Evolutionary conservation across 805 yeast species (phyloP), one percentile per base, ranked within the genome.

Genomic region (Barnettozyma botsteinii): DNA sequence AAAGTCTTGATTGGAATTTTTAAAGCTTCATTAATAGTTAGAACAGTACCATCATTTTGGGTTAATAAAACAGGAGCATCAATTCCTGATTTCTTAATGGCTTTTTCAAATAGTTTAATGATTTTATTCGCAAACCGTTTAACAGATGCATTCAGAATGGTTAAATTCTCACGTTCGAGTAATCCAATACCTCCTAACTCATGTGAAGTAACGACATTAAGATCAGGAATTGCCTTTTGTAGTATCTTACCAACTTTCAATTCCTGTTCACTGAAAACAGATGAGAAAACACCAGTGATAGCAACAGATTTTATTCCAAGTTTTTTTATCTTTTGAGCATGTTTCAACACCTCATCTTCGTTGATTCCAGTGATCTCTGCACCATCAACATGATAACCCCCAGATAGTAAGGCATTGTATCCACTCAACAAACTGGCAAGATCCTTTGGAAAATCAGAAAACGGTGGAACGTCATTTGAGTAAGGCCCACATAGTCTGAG

Each of bases 1-100:
- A 71, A 70, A 0, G 76, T 70, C 37, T 66, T 55, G 33, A 71
- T 70, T 12, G 76, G 76, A 3, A 62, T 55, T 11, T 49, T 48
- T 28, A 63, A 41, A 0, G 74, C 75, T 34, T 70, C 74, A 3
- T 51, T 32, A 3, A 65, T 59, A 3, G 72, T 57, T 14, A 69
- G 47, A 7, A 70, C 67, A 4, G 77, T 71, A 7, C 76, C 77
- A 46, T 72, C 76, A 49, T 72, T 72, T 49, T 71, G 76, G 14
- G 75, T 69, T 22, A 42, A 15, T 20, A 42, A 21, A 13, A 42
- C 32, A 13, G 46, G 42, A 0, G 73, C 67, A 20, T 48, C 33
- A 15, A 53, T 49, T 61, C 51, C 72, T 7, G 63, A 47, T 1
- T 48, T 43, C 28, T 53, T 53, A n/a, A 68, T 57, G 0, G 76